phyloP scores from a whole-genome alignment of 352 stramenopile genomes.

The Phytophthora chlamydospora region DNA sequence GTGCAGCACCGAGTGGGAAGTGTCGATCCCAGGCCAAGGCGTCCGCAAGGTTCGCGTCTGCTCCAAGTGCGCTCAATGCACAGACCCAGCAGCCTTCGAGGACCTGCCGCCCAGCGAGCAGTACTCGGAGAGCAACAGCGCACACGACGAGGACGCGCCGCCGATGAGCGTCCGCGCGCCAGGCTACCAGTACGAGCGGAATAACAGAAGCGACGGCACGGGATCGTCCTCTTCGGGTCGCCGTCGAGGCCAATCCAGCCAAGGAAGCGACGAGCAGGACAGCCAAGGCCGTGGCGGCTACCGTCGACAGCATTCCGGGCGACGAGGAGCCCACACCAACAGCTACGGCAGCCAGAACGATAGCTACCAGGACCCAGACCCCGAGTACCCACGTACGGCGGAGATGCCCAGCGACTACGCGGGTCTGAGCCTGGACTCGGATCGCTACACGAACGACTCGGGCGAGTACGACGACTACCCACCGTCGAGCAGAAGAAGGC shows the following conservation, averaged over 20 bases:
- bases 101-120: conserved; percentile 31
- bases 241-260: conserved; percentile 8
- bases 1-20: conserved; percentile 65
- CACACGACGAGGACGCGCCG: conserved; percentile 31
- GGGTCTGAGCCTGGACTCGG: conserved; percentile 19
- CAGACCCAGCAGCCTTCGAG: conserved; percentile 37
- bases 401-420: conserved; percentile 32
- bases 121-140: conserved; percentile 40
- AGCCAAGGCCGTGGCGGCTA: conserved; percentile 9
- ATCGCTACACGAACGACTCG: conserved; percentile 27
- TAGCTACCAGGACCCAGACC: conserved; percentile 33
- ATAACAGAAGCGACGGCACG: conserved; percentile 21
- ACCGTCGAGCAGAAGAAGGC: conserved; percentile 18
- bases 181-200: conserved; percentile 39
- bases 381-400: conserved; percentile 26
- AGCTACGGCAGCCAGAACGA: conserved; percentile 32
- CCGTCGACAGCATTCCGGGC: conserved; percentile 17
- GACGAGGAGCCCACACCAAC: conserved; percentile 20
- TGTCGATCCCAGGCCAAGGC: conserved; percentile 52
- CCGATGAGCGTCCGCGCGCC: conserved; percentile 37
- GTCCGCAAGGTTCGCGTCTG: conserved; percentile 67
- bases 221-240: conserved; percentile 20
- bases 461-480: conserved; percentile 26
- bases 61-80: conserved; percentile 49
- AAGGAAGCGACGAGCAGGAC: conserved; percentile 27